phyloP scores from a whole-genome alignment of 306 rosid genomes.

The Rosa lucieae region DNA sequence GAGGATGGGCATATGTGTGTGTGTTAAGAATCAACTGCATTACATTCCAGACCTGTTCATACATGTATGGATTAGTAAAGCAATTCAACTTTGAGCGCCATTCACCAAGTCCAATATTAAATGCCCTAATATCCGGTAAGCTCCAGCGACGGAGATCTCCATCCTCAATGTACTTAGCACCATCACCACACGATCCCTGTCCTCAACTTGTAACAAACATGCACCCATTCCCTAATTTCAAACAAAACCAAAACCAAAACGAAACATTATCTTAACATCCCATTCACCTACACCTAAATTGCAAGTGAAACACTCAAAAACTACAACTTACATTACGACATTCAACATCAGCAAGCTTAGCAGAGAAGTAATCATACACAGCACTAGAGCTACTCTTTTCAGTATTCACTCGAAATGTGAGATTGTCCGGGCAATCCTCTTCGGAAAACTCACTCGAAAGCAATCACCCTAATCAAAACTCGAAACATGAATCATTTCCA shows the following conservation, averaged over 20 bases:
- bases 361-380: constrained; percentile 73
- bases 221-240: constrained; percentile 38
- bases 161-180: constrained; percentile 70
- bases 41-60: constrained; percentile 61
- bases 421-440: constrained; percentile 44
- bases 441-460: constrained; percentile 46
- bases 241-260: neutral
- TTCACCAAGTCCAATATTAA: constrained; percentile 59
- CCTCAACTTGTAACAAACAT: constrained; percentile 54
- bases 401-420: constrained; percentile 48
- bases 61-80: constrained; percentile 69
- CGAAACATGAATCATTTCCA: neutral
- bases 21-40: neutral
- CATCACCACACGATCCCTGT: constrained; percentile 48
- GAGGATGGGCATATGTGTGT: neutral
- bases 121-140: constrained; percentile 55
- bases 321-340: constrained; percentile 47
- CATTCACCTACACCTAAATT: constrained; percentile 6
- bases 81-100: constrained; percentile 75
- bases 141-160: constrained; percentile 69
- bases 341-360: constrained; percentile 34
- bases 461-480: constrained; percentile 57
- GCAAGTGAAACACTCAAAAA: neutral
- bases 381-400: constrained; percentile 77
- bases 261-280: constrained; percentile 8